Conservation (phyloP, 345 rosid species). For the Eucalyptus dawsonii region DNA sequence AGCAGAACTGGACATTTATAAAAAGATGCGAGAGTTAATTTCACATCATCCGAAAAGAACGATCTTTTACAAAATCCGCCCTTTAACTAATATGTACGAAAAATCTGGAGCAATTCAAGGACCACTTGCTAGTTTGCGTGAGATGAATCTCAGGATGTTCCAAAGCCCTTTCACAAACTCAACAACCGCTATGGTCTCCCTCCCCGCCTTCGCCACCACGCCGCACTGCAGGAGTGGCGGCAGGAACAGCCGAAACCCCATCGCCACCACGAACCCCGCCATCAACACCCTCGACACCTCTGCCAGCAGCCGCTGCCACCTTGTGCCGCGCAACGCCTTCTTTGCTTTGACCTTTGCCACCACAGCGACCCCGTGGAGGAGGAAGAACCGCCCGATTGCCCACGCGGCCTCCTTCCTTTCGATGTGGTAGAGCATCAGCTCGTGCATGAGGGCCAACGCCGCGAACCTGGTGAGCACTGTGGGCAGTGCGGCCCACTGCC, state of each 20-base stretch:
- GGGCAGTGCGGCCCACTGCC: not conserved
- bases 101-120: not conserved
- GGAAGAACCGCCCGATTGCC: slow-evolving; percentile 7
- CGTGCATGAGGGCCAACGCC: slow-evolving; percentile 13
- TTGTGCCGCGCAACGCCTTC: not conserved
- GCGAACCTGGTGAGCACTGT: not conserved
- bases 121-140: not conserved
- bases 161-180: not conserved
- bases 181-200: not conserved
- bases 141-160: not conserved
- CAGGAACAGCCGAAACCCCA: slow-evolving; percentile 7
- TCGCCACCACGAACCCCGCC: not conserved
- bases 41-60: not conserved
- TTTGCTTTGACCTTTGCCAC: not conserved
- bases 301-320: not conserved
- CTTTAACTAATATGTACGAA: not conserved
- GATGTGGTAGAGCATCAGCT: slow-evolving; percentile 2
- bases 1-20: not conserved
- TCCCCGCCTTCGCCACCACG: not conserved
- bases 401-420: slow-evolving; percentile 1
- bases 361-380: slow-evolving; percentile 8
- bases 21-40: not conserved
- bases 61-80: not conserved
- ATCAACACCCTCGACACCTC: not conserved
- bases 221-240: slow-evolving; percentile 2